Conservation (phyloP, 768 basidiomycete genomes). For the Mrakia frigida region DNA sequence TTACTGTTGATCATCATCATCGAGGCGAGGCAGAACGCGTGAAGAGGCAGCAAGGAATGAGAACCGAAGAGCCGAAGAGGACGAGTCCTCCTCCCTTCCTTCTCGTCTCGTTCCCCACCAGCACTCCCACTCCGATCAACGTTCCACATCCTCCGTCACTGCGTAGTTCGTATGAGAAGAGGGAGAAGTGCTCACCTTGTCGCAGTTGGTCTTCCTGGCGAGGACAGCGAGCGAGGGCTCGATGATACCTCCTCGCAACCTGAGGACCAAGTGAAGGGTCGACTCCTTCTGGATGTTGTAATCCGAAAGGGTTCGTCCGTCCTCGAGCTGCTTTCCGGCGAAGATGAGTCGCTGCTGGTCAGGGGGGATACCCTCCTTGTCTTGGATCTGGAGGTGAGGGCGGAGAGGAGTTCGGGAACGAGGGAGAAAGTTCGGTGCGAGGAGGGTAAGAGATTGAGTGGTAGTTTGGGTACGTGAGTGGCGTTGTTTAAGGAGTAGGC, state of each 20-base stretch:
- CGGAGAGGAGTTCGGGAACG: neutral
- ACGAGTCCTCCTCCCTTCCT: too few species aligned
- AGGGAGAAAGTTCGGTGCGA: neutral
- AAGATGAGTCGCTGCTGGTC: constrained; percentile 52
- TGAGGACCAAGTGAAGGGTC: constrained; percentile 93
- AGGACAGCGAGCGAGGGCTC: constrained; percentile 98
- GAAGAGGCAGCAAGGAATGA: neutral
- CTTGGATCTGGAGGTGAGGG: constrained; percentile 42
- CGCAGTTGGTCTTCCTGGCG: constrained; percentile 84
- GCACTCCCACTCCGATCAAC: too few species aligned
- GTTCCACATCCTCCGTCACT: too few species aligned
- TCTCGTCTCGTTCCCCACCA: too few species aligned
- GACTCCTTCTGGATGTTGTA: constrained; percentile 55
- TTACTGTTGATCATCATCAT: neutral
- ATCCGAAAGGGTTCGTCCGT: constrained; percentile 34
- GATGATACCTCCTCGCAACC: constrained; percentile 79
- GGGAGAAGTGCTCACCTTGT: constrained; percentile 32
- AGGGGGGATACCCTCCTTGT: constrained; percentile 48
- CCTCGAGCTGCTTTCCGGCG: constrained; percentile 49
- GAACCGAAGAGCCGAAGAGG: neutral
- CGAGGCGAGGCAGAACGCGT: neutral
- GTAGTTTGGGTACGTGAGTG: too few species aligned
- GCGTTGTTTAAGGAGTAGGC: neutral
- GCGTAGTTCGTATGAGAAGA: neutral
- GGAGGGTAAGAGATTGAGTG: neutral